Conservation (phyloP, 257 asterid species). For the Cynanchum wilfordii region DNA sequence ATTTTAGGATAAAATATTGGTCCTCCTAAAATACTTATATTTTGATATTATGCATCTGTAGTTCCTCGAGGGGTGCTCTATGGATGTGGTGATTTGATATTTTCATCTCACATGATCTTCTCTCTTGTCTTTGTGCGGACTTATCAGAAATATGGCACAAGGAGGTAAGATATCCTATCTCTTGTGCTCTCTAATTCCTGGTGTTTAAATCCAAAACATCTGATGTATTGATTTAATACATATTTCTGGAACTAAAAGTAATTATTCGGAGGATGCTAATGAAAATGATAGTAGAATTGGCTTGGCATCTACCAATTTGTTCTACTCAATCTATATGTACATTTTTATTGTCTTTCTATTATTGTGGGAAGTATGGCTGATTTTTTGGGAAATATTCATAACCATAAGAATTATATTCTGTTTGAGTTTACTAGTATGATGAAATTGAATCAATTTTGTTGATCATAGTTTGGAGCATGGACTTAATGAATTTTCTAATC, state of each 20-base stretch:
- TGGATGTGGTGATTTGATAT: constrained; percentile 96
- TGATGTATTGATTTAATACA: background rate
- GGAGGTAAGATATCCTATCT: constrained; percentile 40
- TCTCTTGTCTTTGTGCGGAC: constrained; percentile 90
- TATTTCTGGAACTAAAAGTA: background rate
- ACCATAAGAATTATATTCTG: background rate
- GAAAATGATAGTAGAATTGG: background rate
- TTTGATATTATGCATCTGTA: constrained; percentile 26
- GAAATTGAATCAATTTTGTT: background rate
- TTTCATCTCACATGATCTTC: constrained; percentile 98
- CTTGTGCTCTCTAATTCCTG: background rate
- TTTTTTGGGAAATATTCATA: background rate
- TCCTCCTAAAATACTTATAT: constrained; percentile 15
- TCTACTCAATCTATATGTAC: background rate
- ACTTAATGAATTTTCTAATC: background rate
- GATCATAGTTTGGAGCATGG: background rate
- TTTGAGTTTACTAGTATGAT: background rate
- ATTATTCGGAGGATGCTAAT: background rate
- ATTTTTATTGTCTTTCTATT: background rate
- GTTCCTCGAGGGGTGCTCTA: constrained; percentile 91
- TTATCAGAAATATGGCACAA: constrained; percentile 77
- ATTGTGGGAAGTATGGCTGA: background rate
- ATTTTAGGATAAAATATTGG: background rate
- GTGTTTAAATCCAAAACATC: background rate
- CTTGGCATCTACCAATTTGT: background rate